A percentile compares a stretch with the other conserved stretches of the same genome.
Evolutionary conservation across 2,329 filamentous ascomycete species (phyloP).

Genomic region (Beauveria brongniartii): DNA sequence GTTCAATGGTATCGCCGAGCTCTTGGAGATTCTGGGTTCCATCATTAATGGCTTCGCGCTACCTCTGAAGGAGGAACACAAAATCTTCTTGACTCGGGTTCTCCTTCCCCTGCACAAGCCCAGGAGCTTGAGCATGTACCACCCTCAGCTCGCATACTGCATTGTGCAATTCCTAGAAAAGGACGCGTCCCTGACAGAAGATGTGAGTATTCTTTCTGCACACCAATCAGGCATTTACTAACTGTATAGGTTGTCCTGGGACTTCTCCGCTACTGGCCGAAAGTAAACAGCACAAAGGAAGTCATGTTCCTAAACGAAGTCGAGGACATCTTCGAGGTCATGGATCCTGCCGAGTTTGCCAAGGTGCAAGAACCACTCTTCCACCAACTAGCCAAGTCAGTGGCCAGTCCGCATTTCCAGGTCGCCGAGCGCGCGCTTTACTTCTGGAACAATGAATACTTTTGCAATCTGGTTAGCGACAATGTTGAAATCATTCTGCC

Average conservation of each 20-base stretch:
- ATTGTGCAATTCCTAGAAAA: constrained; percentile 99
- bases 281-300: constrained; percentile 98
- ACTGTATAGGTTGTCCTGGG: constrained; percentile 73
- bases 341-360: constrained; percentile 97
- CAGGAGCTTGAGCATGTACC: constrained; percentile 99
- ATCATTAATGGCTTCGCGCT: constrained; percentile 99
- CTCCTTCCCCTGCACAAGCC: constrained; percentile 93
- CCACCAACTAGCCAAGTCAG: constrained; percentile 94
- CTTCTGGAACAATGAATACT: constrained; percentile 99
- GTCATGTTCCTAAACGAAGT: constrained; percentile 99
- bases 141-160: constrained; percentile 95
- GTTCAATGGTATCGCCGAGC: constrained; percentile 95
- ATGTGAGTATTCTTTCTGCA: constrained; percentile 32
- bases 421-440: constrained; percentile 95
- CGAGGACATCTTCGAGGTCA: constrained; percentile 98
- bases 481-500: constrained; percentile 97
- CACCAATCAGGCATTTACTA: constrained; percentile 12
- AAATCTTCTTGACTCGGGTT: constrained; percentile 90
- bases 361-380: constrained; percentile 98
- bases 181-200: constrained; percentile 92
- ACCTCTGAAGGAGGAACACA: constrained; percentile 96
- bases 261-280: constrained; percentile 93
- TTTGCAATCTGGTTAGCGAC: constrained; percentile 97
- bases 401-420: constrained; percentile 97
- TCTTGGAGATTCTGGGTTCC: constrained; percentile 92